Base-by-base conservation (phyloP, 148 eudicot species). In the Rhododendron kiyosumense region DNA sequence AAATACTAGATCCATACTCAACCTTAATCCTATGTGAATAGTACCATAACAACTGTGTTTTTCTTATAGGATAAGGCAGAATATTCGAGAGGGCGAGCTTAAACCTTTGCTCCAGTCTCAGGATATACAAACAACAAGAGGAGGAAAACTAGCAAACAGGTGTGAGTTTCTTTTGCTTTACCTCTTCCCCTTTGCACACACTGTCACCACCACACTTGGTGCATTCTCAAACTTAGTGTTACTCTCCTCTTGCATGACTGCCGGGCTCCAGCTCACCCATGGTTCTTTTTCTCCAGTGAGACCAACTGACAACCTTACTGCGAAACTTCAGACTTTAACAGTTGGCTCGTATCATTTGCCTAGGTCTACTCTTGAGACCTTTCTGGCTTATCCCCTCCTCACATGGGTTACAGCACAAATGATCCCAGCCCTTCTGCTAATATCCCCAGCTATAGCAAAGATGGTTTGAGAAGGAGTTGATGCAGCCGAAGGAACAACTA, bases 1-100 rank as follows among this genome's bases (percentile, higher is more conserved):
- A 41, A 30, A 5, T 71, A 5, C 76, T 28, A 71, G 41, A 71
- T 30, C 20, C 38, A 71, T 11, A 71, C 76, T 5, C 76, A 71
- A 20, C 76, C 30, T 20, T 65, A n/a, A 45, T 63, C 26, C 43
- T 36, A 5, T 36, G 48, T 14, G 52, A n/a, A 22, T 82, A 43
- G n/a, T 61, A 71, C 13, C 4, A 48, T 13, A 45, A 38, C 13
- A 4, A 11, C 18, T n/a, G 49, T 57, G 34, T 28, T 79, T 71
- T 32, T 71, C 41, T 65, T 65, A 85, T 91, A 95, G 96, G 98
- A 94, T 71, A 91, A 87, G 81, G 71, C 86, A 38, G 77, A 78
- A 71, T 86, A 88, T 71, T 86, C 83, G 48, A 88, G 84, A 89
- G 93, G 90, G 85, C 88, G 89, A 84, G 49, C 41, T 80, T 67